Percentiles rank a stretch among this genome's conserved stretches.
Conservation (phyloP, 2,329 filamentous ascomycete genomes). For the Exophiala aquamarina region DNA sequence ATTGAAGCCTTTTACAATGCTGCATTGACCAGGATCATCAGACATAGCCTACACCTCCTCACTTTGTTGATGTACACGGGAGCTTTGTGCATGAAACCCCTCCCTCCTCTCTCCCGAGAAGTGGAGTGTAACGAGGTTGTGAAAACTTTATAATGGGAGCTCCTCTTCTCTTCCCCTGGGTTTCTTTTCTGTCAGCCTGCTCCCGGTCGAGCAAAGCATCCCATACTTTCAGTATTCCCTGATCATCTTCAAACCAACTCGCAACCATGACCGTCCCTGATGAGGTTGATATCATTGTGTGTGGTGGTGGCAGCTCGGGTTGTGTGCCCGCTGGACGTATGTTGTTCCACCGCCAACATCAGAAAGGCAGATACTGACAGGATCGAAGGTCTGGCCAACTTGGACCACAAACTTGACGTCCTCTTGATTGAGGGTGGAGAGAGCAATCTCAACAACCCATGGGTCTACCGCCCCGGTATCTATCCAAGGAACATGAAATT, state of each 20-base stretch:
- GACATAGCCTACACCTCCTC: slow-evolving; percentile 11
- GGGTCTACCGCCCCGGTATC: slow-evolving; percentile 72
- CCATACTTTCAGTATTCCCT: slow-evolving; percentile 1
- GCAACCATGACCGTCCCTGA: slow-evolving; percentile 64
- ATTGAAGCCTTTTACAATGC: background rate
- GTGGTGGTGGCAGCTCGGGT: slow-evolving; percentile 66
- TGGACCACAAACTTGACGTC: slow-evolving; percentile 72
- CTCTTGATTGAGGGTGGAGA: slow-evolving; percentile 71
- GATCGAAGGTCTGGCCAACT: slow-evolving; percentile 58
- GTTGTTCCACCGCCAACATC: background rate
- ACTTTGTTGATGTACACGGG: slow-evolving; percentile 4
- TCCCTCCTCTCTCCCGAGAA: slow-evolving; percentile 20
- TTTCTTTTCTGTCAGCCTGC: slow-evolving; percentile 17
- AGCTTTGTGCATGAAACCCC: slow-evolving; percentile 17
- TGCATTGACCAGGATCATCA: slow-evolving; percentile 13
- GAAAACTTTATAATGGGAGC: slow-evolving; percentile 18
- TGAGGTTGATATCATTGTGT: slow-evolving; percentile 79
- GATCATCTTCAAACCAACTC: slow-evolving; percentile 1
- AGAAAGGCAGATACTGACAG: slow-evolving; percentile 38
- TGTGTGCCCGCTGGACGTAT: slow-evolving; percentile 41
- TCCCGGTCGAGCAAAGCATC: slow-evolving; percentile 29
- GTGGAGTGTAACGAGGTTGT: slow-evolving; percentile 9
- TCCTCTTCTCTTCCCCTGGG: slow-evolving; percentile 4
- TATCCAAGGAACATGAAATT: slow-evolving; percentile 75
- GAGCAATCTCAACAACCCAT: slow-evolving; percentile 75